These are phyloP conservation scores for Thamnidium elegans DNA, from an alignment of 192 early-diverging fungal species.

Conservation along the genomic window DNA sequence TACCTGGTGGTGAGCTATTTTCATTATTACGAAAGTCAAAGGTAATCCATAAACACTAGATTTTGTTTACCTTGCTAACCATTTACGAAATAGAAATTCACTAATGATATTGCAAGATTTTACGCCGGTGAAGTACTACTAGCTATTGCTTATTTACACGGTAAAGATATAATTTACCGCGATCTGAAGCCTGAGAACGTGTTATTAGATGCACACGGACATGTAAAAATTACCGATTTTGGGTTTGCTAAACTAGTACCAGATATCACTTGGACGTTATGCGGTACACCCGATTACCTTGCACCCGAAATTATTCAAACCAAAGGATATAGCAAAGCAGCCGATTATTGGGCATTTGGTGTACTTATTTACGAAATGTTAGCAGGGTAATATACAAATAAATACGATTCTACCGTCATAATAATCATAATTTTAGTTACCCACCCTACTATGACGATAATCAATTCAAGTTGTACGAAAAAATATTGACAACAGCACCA, in stretches of 20 bases:
- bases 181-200: slow-evolving; percentile 85
- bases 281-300: slow-evolving; percentile 87
- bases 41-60: background rate
- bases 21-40: slow-evolving; percentile 75
- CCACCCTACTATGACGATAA: slow-evolving; percentile 88
- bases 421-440: slow-evolving; percentile 28
- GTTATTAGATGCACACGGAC: slow-evolving; percentile 67
- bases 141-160: slow-evolving; percentile 80
- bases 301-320: slow-evolving; percentile 86
- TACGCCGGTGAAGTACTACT: slow-evolving; percentile 82
- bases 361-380: slow-evolving; percentile 90
- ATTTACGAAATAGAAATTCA: slow-evolving; percentile 47
- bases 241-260: slow-evolving; percentile 83
- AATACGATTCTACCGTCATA: background rate
- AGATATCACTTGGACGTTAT: slow-evolving; percentile 81
- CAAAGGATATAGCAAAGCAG: slow-evolving; percentile 83
- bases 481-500: slow-evolving; percentile 73
- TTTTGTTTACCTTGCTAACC: background rate
- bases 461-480: slow-evolving; percentile 86
- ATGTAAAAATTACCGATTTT: slow-evolving; percentile 90
- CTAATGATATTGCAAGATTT: slow-evolving; percentile 78
- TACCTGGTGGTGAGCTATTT: slow-evolving; percentile 87
- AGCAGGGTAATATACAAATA: slow-evolving; percentile 52
- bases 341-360: slow-evolving; percentile 90
- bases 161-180: slow-evolving; percentile 78